phyloP scores from a whole-genome alignment of 805 yeast species.

The Metschnikowia santaceciliae region DNA sequence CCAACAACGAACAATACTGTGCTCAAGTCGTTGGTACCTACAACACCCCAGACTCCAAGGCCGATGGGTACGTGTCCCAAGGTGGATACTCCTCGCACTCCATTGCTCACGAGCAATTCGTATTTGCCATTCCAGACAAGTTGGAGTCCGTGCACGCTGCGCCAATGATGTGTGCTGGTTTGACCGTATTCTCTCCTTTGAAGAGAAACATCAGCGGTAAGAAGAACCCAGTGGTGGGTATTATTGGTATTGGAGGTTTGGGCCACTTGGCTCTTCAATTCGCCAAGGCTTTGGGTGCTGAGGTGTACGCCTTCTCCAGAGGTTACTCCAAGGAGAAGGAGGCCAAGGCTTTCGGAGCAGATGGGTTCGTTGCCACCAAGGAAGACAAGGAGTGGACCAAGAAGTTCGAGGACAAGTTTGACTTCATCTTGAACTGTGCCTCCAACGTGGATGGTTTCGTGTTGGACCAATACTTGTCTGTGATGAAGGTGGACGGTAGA shows the following conservation, averaged over 20 bases:
- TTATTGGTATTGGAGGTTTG: conserved; percentile 55
- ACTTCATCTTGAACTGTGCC: conserved; percentile 52
- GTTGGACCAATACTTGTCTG: conserved; percentile 42
- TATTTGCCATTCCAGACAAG: conserved; percentile 57
- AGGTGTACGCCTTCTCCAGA: conserved; percentile 56
- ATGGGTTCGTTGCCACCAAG: conserved; percentile 50
- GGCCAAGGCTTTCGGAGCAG: conserved; percentile 50
- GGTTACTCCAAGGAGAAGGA: conserved; percentile 45
- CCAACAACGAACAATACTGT: conserved; percentile 42
- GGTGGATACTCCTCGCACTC: conserved; percentile 72
- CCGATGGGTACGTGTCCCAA: conserved; percentile 51
- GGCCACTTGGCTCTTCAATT: conserved; percentile 55
- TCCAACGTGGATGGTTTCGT: conserved; percentile 49
- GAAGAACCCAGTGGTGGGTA: conserved; percentile 45
- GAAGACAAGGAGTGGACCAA: conserved; percentile 44
- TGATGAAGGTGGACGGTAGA: conserved; percentile 55
- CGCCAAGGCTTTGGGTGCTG: conserved; percentile 58
- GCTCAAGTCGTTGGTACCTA: conserved; percentile 48
- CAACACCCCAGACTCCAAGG: conserved; percentile 32
- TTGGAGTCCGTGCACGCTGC: conserved; percentile 55
- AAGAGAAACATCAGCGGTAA: conserved; percentile 36
- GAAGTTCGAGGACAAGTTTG: conserved; percentile 35
- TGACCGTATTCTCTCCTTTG: conserved; percentile 68
- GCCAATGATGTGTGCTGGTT: conserved; percentile 75
- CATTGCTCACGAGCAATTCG: conserved; percentile 60